Base-by-base conservation (phyloP, 208 protist species). In the Endotrypanum monterogeii region DNA sequence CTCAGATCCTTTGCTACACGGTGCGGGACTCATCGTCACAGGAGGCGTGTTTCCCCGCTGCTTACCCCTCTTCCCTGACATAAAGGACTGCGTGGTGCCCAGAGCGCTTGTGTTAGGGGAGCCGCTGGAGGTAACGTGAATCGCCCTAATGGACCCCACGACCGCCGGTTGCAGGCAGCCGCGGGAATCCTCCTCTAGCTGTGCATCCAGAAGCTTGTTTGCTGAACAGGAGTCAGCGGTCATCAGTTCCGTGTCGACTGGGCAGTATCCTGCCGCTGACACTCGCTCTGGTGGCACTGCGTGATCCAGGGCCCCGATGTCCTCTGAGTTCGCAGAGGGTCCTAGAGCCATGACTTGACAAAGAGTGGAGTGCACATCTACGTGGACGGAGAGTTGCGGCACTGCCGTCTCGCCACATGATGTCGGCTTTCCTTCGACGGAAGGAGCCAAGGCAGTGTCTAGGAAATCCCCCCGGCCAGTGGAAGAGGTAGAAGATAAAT, bases 331-430 rank as follows among this genome's bases (percentile, higher is more conserved):
- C 41, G 32, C 23, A 41, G 41, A n/a, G 44, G 62, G 52, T 12
- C 48, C 62, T 9, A 54, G 25, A 48, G 48, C 9, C n/a, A 28
- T n/a, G 44, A 14, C 37, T 48, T 2, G 23, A 3, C 25, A 54
- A 23, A 30, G n/a, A 44, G 30, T 28, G 25, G 41, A 12, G 18
- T 46, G 51, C 67, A 71, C 7, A 44, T 44, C 12, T 8, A 37
- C 30, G 30, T 28, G 20, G 6, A 14, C 30, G 2, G 51, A 32
- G 48, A 28, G 30, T 1, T 32, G 28, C 30, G 67, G 51, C 48
- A 41, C 67, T 37, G 39, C 52, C 23, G 51, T 60, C 52, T 71
- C 67, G 37, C 67, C 16, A 16, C 32, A 39, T 11, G 67, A 50
- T 8, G 51, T 8, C 18, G 9, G 28, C 48, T 23, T 18, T 28